Percentiles rank a stretch among this genome's conserved stretches.
These are phyloP conservation scores for Pleurotus eryngii DNA, from an alignment of 768 basidiomycete genomes.

Conservation along the genomic window DNA sequence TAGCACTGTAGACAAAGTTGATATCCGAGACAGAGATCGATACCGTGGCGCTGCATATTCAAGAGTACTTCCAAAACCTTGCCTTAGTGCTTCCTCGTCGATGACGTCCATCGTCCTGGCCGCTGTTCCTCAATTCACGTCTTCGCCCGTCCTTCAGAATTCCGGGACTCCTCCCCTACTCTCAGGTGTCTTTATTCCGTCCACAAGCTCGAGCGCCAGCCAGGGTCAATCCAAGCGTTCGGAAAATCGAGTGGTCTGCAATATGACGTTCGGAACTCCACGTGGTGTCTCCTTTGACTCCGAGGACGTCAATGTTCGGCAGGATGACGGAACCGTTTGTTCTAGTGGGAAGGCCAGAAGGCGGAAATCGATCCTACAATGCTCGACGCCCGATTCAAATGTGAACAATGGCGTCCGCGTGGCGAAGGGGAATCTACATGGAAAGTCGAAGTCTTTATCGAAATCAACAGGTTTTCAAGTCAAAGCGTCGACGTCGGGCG, in stretches of 20 bases:
- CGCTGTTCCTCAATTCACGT: not conserved
- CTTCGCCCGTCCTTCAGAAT: not conserved
- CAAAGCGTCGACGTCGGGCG: not conserved
- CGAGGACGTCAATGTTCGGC: not conserved
- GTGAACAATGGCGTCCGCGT: not conserved
- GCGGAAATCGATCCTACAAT: not conserved
- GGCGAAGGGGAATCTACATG: not conserved
- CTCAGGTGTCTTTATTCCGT: too few relatives aligned
- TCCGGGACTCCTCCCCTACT: too few relatives aligned
- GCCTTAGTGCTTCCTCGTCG: not conserved
- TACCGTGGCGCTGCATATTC: not conserved
- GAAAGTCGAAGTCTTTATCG: not conserved
- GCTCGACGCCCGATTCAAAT: not conserved
- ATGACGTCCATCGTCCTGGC: not conserved
- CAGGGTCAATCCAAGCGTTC: not conserved
- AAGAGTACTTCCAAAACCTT: not conserved
- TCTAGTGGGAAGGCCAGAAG: not conserved
- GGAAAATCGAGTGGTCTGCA: not conserved
- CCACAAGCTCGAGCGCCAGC: not conserved
- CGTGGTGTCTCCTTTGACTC: not conserved
- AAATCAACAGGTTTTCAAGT: not conserved
- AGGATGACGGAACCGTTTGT: not conserved
- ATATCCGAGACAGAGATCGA: not conserved
- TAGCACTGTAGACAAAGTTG: not conserved
- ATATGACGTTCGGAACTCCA: not conserved